phyloP scores from a whole-genome alignment of 331 rosid species.

The Prunus yedoensis region DNA sequence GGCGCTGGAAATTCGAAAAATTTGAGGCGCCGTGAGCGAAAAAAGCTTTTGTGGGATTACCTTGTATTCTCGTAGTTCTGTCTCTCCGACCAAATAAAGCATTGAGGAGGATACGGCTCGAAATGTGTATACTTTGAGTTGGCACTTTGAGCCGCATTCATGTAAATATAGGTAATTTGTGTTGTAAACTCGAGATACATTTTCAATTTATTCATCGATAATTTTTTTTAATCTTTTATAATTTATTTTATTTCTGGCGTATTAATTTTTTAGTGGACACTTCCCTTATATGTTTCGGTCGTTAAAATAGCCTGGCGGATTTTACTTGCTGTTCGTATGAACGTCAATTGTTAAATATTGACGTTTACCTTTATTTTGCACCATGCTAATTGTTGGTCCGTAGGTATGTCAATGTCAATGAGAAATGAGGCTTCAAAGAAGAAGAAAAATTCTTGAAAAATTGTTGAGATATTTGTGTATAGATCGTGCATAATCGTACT shows the following conservation, averaged over 20 bases:
- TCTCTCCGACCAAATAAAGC: conserved; percentile 52
- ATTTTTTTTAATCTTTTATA: conserved; percentile 25
- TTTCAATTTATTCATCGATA: conserved; percentile 59
- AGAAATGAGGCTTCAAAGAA: no score
- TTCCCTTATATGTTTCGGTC: not conserved
- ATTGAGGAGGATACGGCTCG: conserved; percentile 36
- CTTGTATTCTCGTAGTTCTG: conserved; percentile 43
- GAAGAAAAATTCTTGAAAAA: no score
- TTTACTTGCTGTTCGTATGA: not conserved
- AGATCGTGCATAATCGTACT: no score
- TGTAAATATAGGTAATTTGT: conserved; percentile 84
- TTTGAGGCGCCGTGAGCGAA: conserved; percentile 31
- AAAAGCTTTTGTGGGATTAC: conserved; percentile 30
- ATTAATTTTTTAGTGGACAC: not conserved
- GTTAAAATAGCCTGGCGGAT: not conserved
- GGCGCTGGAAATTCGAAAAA: conserved; percentile 30
- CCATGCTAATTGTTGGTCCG: no score
- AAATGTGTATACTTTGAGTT: conserved; percentile 56
- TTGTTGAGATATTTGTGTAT: no score
- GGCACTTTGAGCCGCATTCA: conserved; percentile 38
- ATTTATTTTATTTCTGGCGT: not conserved
- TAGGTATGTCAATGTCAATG: no score
- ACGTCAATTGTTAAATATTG: no score
- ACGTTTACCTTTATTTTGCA: no score
- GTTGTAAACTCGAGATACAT: conserved; percentile 39